Conservation (phyloP, 805 yeast genomes). For the Metschnikowia colocasiae region DNA sequence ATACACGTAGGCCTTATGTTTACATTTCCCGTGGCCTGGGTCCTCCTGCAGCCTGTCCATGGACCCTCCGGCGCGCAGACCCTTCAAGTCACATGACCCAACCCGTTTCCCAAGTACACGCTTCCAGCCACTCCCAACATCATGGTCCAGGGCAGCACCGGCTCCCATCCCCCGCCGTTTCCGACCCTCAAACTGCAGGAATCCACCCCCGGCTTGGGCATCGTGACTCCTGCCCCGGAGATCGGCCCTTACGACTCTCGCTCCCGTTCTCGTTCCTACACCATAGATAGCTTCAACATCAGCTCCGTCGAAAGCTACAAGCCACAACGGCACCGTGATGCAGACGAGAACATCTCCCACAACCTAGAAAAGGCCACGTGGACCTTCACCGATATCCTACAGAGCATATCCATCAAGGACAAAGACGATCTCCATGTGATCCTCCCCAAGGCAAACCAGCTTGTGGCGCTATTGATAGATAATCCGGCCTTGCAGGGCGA, state of each 20-base stretch:
- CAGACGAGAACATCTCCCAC: background rate
- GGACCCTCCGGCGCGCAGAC: slow-evolving; percentile 1
- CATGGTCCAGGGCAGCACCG: slow-evolving; percentile 6
- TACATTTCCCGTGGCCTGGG: background rate
- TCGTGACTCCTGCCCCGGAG: slow-evolving; percentile 9
- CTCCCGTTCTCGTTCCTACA: slow-evolving; percentile 14
- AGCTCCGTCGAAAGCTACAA: slow-evolving; percentile 16
- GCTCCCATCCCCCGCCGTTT: background rate
- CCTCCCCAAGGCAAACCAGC: slow-evolving; percentile 61
- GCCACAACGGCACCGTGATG: slow-evolving; percentile 3
- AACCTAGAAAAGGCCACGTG: slow-evolving; percentile 42
- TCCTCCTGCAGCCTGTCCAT: background rate
- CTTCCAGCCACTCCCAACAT: background rate
- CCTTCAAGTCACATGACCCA: slow-evolving; percentile 3
- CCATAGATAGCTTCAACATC: slow-evolving; percentile 19
- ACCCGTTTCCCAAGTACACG: background rate
- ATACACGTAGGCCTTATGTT: no score
- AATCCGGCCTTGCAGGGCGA: slow-evolving; percentile 64
- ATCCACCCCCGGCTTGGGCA: slow-evolving; percentile 9
- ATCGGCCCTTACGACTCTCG: slow-evolving; percentile 4
- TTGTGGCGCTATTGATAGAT: slow-evolving; percentile 52
- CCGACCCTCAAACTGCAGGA: background rate
- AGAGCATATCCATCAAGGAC: slow-evolving; percentile 47
- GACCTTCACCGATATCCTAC: slow-evolving; percentile 60
- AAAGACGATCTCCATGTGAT: slow-evolving; percentile 43